Base-by-base conservation (phyloP, 371 early-diverging fungal genomes). In the Mucor ambiguus region DNA sequence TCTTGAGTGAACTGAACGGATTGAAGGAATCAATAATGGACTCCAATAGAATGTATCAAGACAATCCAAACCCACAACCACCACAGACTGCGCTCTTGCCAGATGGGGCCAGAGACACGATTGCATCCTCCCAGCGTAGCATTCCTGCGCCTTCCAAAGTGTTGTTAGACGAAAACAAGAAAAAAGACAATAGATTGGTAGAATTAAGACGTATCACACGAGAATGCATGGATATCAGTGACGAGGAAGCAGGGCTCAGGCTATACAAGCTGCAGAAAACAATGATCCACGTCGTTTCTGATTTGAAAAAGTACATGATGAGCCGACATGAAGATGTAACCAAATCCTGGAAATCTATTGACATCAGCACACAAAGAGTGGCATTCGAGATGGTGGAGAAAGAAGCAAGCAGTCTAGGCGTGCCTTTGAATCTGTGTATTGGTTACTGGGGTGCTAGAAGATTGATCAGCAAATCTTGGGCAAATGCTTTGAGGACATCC, bases 381-480 rank as follows among this genome's bases (percentile, higher is more conserved):
- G 68, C 68, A 3, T 68, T 68, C 43, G 68, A 68, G 52, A 63
- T 68, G 68, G 68, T 68, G 3, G 68, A 68, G 29, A 28, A 59
- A 7, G 68, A 68, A 58, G 68, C 68, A 10, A 41, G 29, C 12
- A 63, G 59, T 58, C 33, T 68, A 10, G 68, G 68, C 12, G 68
- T 68, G 32, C 68, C 68, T 2, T 52, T 68, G 22, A 62, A 62
- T 68, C 24, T 62, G 41, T 68, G 68, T 26, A 68, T 68, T 24
- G 68, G 68, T 2, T 68, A 68, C 58, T 68, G 68, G 68, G 68
- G 68, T 9, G 68, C 68, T n/a, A 52, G 68, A 62, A 58, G 68
- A 18, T 24, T 68, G 7, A 68, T 68, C 24, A 58, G 59, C 24
- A 68, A 68, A 43, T 68, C 68, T 4, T 68, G 68, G 68, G 68